Percentiles rank a stretch among this genome's conserved stretches.
These are phyloP conservation scores for Aspergillus leporis DNA, from an alignment of 495 filamentous ascomycete species.

Conservation along the genomic window DNA sequence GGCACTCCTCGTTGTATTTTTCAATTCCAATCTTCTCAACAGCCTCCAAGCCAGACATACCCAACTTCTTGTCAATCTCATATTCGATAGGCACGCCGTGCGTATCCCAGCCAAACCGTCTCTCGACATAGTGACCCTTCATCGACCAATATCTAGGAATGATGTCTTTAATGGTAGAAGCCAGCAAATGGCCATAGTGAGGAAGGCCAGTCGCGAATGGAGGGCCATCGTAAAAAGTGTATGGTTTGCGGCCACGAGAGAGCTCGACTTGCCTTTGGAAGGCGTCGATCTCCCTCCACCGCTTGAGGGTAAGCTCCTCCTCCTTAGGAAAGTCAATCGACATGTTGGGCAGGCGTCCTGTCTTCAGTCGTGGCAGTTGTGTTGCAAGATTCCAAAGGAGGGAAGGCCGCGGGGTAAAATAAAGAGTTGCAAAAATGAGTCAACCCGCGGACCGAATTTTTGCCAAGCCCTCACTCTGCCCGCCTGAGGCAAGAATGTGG, in stretches of 20 bases:
- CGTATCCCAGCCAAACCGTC: conserved; percentile 81
- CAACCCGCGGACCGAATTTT: conserved; percentile 33
- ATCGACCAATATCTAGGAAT: conserved; percentile 97
- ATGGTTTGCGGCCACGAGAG: conserved; percentile 69
- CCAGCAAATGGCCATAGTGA: conserved; percentile 94
- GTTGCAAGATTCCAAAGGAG: conserved; percentile 16
- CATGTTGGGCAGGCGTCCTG: conserved; percentile 49
- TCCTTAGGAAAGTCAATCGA: conserved; percentile 91
- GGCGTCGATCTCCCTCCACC: conserved; percentile 89
- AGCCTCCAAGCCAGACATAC: conserved; percentile 83
- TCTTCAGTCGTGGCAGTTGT: conserved; percentile 24
- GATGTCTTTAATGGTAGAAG: conserved; percentile 97
- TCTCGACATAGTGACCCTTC: conserved; percentile 85
- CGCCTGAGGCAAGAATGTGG: background rate
- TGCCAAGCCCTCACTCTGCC: conserved; percentile 17
- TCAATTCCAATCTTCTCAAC: conserved; percentile 85
- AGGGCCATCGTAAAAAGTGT: conserved; percentile 64
- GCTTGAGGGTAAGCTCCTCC: conserved; percentile 76
- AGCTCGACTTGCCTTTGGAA: conserved; percentile 78
- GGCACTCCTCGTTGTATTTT: conserved; percentile 91
- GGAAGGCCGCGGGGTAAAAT: conserved; percentile 29
- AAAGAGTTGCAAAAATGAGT: conserved; percentile 32
- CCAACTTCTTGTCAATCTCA: conserved; percentile 97
- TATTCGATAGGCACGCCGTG: conserved; percentile 96
- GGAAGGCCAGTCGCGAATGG: conserved; percentile 75